These are phyloP conservation scores for Rubus idaeus DNA, from an alignment of 306 rosid species.

Conservation along the genomic window DNA sequence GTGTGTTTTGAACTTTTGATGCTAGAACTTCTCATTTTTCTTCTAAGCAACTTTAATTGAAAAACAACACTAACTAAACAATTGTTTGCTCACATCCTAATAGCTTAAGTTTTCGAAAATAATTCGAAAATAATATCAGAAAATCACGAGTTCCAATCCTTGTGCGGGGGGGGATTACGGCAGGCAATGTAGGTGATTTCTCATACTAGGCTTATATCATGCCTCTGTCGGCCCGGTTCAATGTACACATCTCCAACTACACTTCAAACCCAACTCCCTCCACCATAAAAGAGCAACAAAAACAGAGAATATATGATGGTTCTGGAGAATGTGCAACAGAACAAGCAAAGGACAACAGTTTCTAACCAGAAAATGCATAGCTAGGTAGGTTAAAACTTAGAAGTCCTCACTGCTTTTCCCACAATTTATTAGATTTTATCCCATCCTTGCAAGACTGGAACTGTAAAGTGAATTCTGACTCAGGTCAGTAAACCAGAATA, in stretches of 20 bases:
- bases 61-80: too few species aligned
- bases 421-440: background rate
- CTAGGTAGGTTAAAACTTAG: background rate
- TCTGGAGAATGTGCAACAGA: background rate
- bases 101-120: background rate
- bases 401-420: background rate
- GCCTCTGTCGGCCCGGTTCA: too few species aligned
- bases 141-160: background rate
- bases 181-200: background rate
- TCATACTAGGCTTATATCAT: too few species aligned
- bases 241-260: background rate
- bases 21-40: background rate
- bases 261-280: background rate
- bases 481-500: background rate
- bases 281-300: background rate
- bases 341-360: background rate
- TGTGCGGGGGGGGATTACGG: background rate
- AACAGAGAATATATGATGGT: background rate
- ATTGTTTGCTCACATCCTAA: background rate
- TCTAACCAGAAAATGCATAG: background rate
- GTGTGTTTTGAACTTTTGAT: constrained; percentile 4
- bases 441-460: background rate
- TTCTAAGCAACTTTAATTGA: background rate
- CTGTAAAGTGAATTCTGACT: background rate
- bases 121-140: background rate